A percentile compares a stretch with the other conserved stretches of the same genome.
phyloP scores from a whole-genome alignment of 306 rosid species.

The Trifolium repens region DNA sequence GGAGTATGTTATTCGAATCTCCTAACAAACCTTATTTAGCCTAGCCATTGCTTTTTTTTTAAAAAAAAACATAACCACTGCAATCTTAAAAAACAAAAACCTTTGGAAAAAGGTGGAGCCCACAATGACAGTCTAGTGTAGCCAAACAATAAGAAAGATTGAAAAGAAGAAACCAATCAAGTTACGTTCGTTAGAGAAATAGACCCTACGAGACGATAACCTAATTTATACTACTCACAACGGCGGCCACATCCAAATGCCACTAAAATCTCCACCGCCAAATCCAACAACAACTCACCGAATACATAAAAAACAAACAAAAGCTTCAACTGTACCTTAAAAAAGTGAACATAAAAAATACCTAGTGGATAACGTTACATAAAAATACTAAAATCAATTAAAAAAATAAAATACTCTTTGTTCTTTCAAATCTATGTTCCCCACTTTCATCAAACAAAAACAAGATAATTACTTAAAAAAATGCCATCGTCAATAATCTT shows the following conservation, averaged over 20 bases:
- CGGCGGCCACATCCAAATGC: slow-evolving; percentile 48
- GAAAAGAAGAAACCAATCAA: slow-evolving; percentile 24
- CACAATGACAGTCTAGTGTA: neutral
- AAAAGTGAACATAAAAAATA: neutral
- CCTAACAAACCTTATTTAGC: no score
- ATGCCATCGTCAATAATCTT: neutral
- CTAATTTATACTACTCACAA: slow-evolving; percentile 29
- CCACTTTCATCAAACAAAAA: neutral
- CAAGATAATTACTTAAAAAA: neutral
- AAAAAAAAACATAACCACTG: no score
- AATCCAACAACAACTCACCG: slow-evolving; percentile 23
- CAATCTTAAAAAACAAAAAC: no score
- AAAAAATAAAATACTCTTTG: neutral
- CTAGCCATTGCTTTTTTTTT: no score
- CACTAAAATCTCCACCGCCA: slow-evolving; percentile 37
- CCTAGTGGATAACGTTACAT: slow-evolving; percentile 13
- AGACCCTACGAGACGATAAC: slow-evolving; percentile 27
- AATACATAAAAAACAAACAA: neutral
- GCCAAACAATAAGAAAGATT: neutral
- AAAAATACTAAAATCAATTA: neutral
- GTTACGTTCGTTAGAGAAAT: neutral
- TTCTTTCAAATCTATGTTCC: slow-evolving; percentile 13
- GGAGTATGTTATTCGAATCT: no score
- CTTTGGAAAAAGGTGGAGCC: neutral
- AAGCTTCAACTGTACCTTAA: slow-evolving; percentile 18